Percentiles rank a stretch among this genome's conserved stretches.
phyloP scores from a whole-genome alignment of 2,329 filamentous ascomycete genomes.

The Juglanconis juglandina region DNA sequence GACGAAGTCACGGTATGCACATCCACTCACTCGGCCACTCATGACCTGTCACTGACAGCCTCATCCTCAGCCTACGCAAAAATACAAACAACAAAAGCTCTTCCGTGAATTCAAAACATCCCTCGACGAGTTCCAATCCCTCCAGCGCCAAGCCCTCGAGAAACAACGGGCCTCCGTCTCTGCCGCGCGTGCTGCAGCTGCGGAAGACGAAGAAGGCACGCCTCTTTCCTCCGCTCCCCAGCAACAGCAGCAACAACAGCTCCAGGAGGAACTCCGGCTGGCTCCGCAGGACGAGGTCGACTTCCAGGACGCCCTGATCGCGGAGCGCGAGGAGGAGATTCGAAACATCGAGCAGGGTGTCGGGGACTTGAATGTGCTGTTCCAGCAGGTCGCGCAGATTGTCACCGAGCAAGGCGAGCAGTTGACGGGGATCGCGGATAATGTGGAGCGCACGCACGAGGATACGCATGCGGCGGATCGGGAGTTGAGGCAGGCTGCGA shows the following conservation, averaged over 20 bases:
- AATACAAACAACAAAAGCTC: conserved; percentile 93
- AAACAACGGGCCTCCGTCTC: conserved; percentile 85
- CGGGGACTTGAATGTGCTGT: conserved; percentile 91
- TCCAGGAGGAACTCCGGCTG: conserved; percentile 74
- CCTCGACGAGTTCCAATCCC: conserved; percentile 83
- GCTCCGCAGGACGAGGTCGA: conserved; percentile 93
- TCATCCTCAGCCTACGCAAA: conserved; percentile 73
- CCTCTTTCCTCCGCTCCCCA: conserved; percentile 27
- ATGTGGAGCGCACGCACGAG: conserved; percentile 77
- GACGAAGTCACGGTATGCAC: conserved; percentile 70
- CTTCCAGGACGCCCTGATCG: conserved; percentile 92
- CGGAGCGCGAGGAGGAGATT: conserved; percentile 95
- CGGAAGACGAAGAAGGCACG: conserved; percentile 56
- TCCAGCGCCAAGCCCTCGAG: conserved; percentile 88
- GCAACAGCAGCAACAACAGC: conserved; percentile 54
- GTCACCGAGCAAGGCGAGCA: conserved; percentile 89
- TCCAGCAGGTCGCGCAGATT: conserved; percentile 96
- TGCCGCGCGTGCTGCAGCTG: conserved; percentile 70
- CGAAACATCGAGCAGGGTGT: conserved; percentile 96
- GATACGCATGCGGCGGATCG: conserved; percentile 82
- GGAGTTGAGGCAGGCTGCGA: conserved; percentile 78
- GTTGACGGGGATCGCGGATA: conserved; percentile 81
- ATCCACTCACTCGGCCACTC: conserved; percentile 50
- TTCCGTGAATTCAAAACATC: conserved; percentile 89
- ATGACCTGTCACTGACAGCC: conserved; percentile 36